These are phyloP conservation scores for Epicoccum nigrum DNA, from an alignment of 2,329 filamentous ascomycete genomes.

Conservation along the genomic window DNA sequence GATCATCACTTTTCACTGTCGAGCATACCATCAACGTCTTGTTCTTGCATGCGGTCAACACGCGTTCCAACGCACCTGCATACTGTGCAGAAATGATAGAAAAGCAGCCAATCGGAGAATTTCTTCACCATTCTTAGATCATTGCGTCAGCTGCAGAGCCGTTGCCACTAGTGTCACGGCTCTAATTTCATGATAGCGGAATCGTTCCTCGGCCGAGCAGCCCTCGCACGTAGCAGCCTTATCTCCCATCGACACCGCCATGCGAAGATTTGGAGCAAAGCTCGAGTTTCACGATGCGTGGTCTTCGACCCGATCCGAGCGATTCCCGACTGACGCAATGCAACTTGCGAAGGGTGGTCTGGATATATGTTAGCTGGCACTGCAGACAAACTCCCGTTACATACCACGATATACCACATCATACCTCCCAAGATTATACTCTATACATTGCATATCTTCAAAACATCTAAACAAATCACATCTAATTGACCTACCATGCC, in stretches of 20 bases:
- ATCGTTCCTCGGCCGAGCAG: conserved; percentile 7
- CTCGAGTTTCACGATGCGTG: background rate
- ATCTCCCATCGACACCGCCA: background rate
- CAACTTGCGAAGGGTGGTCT: background rate
- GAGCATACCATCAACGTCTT: too few species aligned
- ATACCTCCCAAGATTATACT: background rate
- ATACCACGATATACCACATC: background rate
- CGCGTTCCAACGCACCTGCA: too few species aligned
- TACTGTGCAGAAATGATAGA: too few species aligned
- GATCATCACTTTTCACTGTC: too few species aligned
- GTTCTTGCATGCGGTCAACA: too few species aligned
- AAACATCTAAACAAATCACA: background rate
- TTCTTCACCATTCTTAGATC: background rate
- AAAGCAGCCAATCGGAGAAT: background rate
- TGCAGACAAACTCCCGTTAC: too few species aligned
- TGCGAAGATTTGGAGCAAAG: background rate
- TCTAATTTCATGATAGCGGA: conserved; percentile 1
- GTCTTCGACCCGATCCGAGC: background rate
- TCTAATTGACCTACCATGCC: background rate
- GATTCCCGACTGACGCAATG: conserved; percentile 1
- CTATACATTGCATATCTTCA: background rate
- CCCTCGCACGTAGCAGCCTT: background rate
- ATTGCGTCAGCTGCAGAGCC: background rate
- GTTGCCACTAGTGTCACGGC: too few species aligned
- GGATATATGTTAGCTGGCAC: background rate